Base-by-base conservation (phyloP, 164 flowering plant species). In the Vitis riparia region DNA sequence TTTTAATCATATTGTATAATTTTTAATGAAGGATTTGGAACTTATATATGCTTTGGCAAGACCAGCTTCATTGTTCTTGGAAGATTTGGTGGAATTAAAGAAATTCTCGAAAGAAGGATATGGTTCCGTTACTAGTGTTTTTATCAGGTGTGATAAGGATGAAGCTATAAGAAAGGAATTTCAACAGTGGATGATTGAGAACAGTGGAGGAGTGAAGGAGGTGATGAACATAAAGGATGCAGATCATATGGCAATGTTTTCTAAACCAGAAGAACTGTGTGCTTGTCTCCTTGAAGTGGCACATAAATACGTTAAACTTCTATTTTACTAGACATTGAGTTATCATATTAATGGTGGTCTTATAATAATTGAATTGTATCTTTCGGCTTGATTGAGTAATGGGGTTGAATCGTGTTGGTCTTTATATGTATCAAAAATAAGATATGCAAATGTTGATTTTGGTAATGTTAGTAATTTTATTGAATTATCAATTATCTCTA, bases 101-200 rank as follows among this genome's bases (percentile, higher is more conserved):
- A 67, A 55, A 3, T 74, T 85, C n/a, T 15, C 75, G 0, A 14
- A 71, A 0, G 73, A 78, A 19, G 62, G 73, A 17, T 84, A 57
- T 53, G 87, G 87, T 23, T 76, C 79, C 0, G 77, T 80, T 12
- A 44, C 29, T 6, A 53, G 82, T 50, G 82, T 66, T 37, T 81
- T 49, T 59, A 48, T 84, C 2, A 69, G 75, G 1, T 76, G 82
- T 73, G 9, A 8, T 0, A 65, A 78, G 47, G 87, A 82, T 32
- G 47, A 19, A 14, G 63, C 0, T 1, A 72, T 82, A 0, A 8
- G 63, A 0, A 32, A 59, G 55, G 68, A 66, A 19, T 75, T 78
- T 27, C 84, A 80, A 48, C 75, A 63, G 0, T 81, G 86, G 86
- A 70, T 70, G 75, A 79, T 85, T 3, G 68, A 79, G 1, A 81